These are phyloP conservation scores for Podaxis sp. DNA, from an alignment of 768 basidiomycete genomes.

Conservation along the genomic window DNA sequence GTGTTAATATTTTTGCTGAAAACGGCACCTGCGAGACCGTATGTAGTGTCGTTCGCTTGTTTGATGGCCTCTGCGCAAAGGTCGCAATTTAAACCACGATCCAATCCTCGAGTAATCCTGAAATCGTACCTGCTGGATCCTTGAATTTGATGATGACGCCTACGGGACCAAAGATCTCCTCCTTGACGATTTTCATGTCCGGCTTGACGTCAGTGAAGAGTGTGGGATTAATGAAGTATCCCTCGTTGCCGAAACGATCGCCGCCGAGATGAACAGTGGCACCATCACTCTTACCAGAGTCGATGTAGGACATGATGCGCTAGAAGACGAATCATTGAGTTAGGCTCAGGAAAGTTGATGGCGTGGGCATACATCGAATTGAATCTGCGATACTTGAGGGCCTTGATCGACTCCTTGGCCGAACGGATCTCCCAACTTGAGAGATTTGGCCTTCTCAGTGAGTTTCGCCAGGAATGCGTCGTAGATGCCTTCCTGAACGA, in stretches of 20 bases:
- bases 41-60: slow-evolving; percentile 83
- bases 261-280: slow-evolving; percentile 67
- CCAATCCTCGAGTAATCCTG: background rate
- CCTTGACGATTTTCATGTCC: slow-evolving; percentile 66
- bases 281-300: slow-evolving; percentile 70
- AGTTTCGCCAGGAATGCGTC: slow-evolving; percentile 73
- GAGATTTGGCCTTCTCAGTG: slow-evolving; percentile 47
- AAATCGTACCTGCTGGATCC: slow-evolving; percentile 23
- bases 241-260: slow-evolving; percentile 53
- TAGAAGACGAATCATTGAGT: slow-evolving; percentile 23
- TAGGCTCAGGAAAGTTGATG: background rate
- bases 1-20: slow-evolving; percentile 80
- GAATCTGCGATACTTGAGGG: slow-evolving; percentile 75
- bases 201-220: slow-evolving; percentile 62
- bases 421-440: slow-evolving; percentile 78
- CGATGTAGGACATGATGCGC: slow-evolving; percentile 74
- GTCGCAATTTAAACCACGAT: slow-evolving; percentile 17
- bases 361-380: slow-evolving; percentile 58
- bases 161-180: slow-evolving; percentile 81
- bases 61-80: slow-evolving; percentile 58
- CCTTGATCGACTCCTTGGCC: slow-evolving; percentile 60
- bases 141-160: slow-evolving; percentile 71
- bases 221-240: slow-evolving; percentile 72
- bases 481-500: slow-evolving; percentile 78
- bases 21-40: slow-evolving; percentile 87